Percentiles rank a stretch among this genome's conserved stretches.
Evolutionary conservation across 192 early-diverging fungal genomes (phyloP).

Genomic region (Coemansia sp.): DNA sequence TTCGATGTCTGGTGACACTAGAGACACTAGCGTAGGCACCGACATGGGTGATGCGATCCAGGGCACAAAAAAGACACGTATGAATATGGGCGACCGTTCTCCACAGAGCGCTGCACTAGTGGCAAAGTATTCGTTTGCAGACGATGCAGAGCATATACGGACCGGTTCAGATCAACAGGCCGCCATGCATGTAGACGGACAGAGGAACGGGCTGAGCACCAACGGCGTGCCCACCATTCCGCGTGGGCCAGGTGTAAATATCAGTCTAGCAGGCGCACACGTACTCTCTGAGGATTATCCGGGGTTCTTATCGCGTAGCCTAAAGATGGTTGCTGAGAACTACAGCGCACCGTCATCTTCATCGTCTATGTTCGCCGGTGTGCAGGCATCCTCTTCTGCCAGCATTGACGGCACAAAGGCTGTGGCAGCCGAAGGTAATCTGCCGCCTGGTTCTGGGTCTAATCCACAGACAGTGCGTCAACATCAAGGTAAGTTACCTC

Average conservation of each 20-base stretch:
- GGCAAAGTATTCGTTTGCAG: slow-evolving; percentile 31
- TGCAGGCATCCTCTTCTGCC: background rate
- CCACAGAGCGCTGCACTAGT: slow-evolving; percentile 46
- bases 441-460: background rate
- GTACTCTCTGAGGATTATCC: slow-evolving; percentile 33
- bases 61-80: background rate
- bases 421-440: background rate
- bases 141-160: slow-evolving; percentile 14
- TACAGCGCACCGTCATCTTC: background rate
- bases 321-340: slow-evolving; percentile 23
- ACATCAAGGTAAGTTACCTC: slow-evolving; percentile 5
- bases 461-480: slow-evolving; percentile 5
- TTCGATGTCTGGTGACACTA: background rate
- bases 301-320: slow-evolving; percentile 28
- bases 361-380: background rate
- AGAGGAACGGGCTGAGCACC: slow-evolving; percentile 3
- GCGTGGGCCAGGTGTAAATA: slow-evolving; percentile 40
- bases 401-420: background rate
- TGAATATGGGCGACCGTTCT: slow-evolving; percentile 23
- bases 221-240: slow-evolving; percentile 25
- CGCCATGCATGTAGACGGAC: background rate
- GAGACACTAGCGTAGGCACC: background rate
- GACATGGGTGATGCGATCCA: background rate
- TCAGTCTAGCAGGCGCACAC: slow-evolving; percentile 29
- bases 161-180: background rate